A percentile compares a stretch with the other conserved stretches of the same genome.
These are phyloP conservation scores for Calonectria pteridis DNA, from an alignment of 2,329 filamentous ascomycete species.

Conservation along the genomic window DNA sequence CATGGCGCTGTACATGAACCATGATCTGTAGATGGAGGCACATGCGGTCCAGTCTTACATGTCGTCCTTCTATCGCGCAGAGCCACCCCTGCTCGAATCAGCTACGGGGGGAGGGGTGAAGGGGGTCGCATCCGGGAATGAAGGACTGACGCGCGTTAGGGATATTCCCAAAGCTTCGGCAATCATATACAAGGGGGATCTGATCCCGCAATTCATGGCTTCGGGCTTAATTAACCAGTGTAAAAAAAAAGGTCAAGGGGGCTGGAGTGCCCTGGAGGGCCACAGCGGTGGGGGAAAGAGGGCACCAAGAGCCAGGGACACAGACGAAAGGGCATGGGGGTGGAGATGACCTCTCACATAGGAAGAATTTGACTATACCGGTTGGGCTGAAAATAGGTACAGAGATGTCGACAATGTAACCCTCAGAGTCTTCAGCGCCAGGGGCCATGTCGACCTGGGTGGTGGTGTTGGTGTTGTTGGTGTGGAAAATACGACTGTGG, in stretches of 20 bases:
- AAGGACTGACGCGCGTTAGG: slow-evolving; percentile 14
- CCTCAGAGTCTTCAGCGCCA: neutral
- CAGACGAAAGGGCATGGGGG: slow-evolving; percentile 1
- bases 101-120: neutral
- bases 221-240: neutral
- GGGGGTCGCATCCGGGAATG: neutral
- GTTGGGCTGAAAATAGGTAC: slow-evolving; percentile 12
- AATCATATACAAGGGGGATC: slow-evolving; percentile 15
- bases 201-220: neutral
- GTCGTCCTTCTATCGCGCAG: slow-evolving; percentile 1
- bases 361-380: neutral
- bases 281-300: no score
- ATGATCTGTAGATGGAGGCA: slow-evolving; percentile 19
- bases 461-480: neutral
- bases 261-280: neutral
- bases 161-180: neutral
- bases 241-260: neutral
- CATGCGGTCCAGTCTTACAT: neutral
- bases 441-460: neutral
- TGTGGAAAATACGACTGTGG: slow-evolving; percentile 6
- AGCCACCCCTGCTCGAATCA: neutral
- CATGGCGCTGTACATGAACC: neutral
- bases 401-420: slow-evolving; percentile 9
- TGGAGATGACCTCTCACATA: slow-evolving; percentile 14
- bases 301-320: neutral